phyloP scores from a whole-genome alignment of 306 rosid genomes.

The Mucuna pruriens region DNA sequence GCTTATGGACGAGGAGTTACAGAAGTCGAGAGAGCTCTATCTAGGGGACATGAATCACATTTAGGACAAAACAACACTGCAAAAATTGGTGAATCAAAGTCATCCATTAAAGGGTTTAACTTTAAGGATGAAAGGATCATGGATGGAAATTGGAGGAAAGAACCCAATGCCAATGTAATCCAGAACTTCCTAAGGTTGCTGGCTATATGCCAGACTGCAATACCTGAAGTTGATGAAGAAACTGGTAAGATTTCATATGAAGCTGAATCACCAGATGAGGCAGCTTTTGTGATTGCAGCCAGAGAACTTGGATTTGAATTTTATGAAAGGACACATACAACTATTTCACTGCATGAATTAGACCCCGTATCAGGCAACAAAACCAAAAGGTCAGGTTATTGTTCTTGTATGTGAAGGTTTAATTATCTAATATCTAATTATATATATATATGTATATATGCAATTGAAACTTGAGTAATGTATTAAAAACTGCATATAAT shows the following conservation, averaged over 20 bases:
- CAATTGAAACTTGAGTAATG: constrained; percentile 4
- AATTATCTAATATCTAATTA: not conserved
- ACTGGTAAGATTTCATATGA: constrained; percentile 82
- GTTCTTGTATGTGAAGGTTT: constrained; percentile 19
- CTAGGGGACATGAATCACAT: constrained; percentile 57
- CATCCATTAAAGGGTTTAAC: constrained; percentile 81
- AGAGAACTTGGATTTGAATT: constrained; percentile 95
- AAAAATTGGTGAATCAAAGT: constrained; percentile 47
- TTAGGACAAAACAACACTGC: constrained; percentile 40
- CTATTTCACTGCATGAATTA: constrained; percentile 68
- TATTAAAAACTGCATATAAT: constrained; percentile 27
- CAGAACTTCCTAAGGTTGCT: constrained; percentile 71
- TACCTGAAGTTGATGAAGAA: constrained; percentile 89
- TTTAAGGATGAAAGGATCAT: constrained; percentile 86
- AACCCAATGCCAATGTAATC: constrained; percentile 71
- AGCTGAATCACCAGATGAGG: constrained; percentile 99
- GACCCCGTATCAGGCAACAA: constrained; percentile 54
- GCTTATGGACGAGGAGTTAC: constrained; percentile 84
- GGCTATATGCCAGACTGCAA: constrained; percentile 92
- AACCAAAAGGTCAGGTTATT: constrained; percentile 62
- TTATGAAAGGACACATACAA: constrained; percentile 71
- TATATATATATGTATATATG: not conserved
- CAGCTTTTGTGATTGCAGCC: constrained; percentile 97
- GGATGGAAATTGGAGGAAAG: constrained; percentile 76
- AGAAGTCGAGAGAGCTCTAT: constrained; percentile 95